Base-by-base conservation (phyloP, 257 asterid genomes). In the Catharanthus roseus region DNA sequence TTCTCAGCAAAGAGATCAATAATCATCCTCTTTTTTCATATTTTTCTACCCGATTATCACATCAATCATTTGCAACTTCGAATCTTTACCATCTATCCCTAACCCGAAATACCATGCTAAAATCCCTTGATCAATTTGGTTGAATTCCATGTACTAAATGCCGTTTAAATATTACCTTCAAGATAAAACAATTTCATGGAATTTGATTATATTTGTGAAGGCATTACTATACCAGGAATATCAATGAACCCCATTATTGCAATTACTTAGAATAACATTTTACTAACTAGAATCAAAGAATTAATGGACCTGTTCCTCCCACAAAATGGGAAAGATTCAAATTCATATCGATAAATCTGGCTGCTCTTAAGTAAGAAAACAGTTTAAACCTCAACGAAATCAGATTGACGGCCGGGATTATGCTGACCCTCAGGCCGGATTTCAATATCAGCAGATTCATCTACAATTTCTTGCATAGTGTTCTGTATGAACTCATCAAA, bases 391-490 rank as follows among this genome's bases (percentile, higher is more conserved):
- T 83, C 88, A 19, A 73, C 81, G 9, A 77, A 83, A 1, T 86
- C 88, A 57, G 85, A 76, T 74, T 70, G 80, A 56, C 81, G 82
- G 53, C 76, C 81, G 0, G 86, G 85, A 10, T 47, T 47, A 10
- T 47, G 53, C 53, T 47, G 53, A 47, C 21, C 53, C 53, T 47
- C 53, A 5, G 53, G 53, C 5, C 21, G 53, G 53, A 47, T 47
- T 47, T 47, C 53, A 10, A 47, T 47, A 47, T 47, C 53, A 47
- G 53, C 19, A 47, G 53, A 0, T 15, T 47, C 53, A 47, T 47
- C 53, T 1, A 47, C 53, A 47, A 47, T 47, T 47, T 47, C 53
- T 47, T 47, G 53, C 53, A 47, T 47, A 0, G 53, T 47, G 21
- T 47, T 47, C n/a, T 47, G 53, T 12, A 85, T 85, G 71, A 85